Evolutionary conservation across 176 grass and related monocot genomes (phyloP).

Genomic region (Musa acuminata): DNA sequence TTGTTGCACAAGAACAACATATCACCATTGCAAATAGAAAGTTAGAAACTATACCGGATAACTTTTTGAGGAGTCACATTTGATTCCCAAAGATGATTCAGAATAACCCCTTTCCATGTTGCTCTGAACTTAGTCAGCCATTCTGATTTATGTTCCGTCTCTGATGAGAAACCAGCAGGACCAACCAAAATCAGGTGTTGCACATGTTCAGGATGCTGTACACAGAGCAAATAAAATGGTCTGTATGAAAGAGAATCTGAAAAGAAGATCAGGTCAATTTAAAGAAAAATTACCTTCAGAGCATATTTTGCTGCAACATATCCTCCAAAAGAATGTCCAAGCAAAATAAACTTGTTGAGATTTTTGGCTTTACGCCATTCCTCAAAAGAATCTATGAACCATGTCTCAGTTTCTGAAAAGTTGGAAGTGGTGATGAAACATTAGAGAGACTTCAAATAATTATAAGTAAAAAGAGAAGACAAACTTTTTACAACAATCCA

Average conservation of each 20-base stretch:
- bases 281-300: conserved; percentile 43
- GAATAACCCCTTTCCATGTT: conserved; percentile 74
- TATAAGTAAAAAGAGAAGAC: background rate
- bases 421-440: conserved; percentile 11
- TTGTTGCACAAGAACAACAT: background rate
- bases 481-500: background rate
- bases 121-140: conserved; percentile 82
- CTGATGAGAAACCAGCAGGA: conserved; percentile 78
- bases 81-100: conserved; percentile 97
- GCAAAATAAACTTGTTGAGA: conserved; percentile 86
- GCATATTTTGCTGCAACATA: conserved; percentile 97
- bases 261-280: background rate
- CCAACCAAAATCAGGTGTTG: conserved; percentile 96
- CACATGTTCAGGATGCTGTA: conserved; percentile 93
- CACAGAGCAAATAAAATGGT: conserved; percentile 12
- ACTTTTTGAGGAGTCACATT: conserved; percentile 90
- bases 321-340: conserved; percentile 96
- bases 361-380: conserved; percentile 98
- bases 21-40: no score
- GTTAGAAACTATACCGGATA: conserved; percentile 39
- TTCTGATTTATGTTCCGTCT: conserved; percentile 78
- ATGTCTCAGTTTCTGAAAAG: conserved; percentile 81
- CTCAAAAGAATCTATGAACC: conserved; percentile 98
- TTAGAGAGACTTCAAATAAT: background rate
- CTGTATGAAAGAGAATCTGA: conserved; percentile 22